Evolutionary conservation across 2,329 filamentous ascomycete species (phyloP), one percentile per base, ranked within the genome.

Genomic region (Claviceps sp.): DNA sequence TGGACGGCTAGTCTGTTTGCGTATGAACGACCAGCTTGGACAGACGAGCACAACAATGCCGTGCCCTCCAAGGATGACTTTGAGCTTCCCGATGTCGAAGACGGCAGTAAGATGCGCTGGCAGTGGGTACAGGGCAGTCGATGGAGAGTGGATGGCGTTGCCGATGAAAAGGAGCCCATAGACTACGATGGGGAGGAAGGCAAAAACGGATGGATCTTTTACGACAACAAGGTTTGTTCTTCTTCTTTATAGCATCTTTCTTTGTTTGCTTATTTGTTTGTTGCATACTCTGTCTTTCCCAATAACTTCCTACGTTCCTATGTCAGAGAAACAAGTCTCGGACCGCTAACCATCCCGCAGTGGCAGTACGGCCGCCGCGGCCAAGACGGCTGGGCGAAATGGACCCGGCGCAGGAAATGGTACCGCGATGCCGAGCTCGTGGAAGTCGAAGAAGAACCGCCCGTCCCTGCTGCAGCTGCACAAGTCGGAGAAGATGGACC

Each of bases 341-440:
- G 9, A 7, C 45, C 9, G 30, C 45, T 37, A 58, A 50, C 62
- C 57, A 16, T 41, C 24, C 13, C 45, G 3, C 3, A 94, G 85
- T 98, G 93, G 93, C 84, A 89, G 65, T 85, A 88, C 59, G 90
- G 90, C 18, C 84, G 87, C 16, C 79, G 89, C 54, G 88, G 87
- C 3, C 77, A 80, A 64, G 93, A 98, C 61, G 88, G 90, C 50
- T 98, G 93, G 93, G 87, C 87, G 42, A 82, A 89, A 52, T 98
- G 95, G 76, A 98, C 93, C 0, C 81, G 93, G 14, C 81, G 93
- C 22, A 75, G 93, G 56, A 96, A 97, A 69, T 98, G 93, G 93
- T 93, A 89, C 63, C 86, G 93, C 41, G 93, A 97, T 63, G 93
- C 93, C 9, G 93, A 98, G 70, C 78, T 98, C 3, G 88, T 96